Percentiles rank a stretch among this genome's conserved stretches.
Conservation (phyloP, 179 eudicot species). For the Heliamphora pulchella region DNA sequence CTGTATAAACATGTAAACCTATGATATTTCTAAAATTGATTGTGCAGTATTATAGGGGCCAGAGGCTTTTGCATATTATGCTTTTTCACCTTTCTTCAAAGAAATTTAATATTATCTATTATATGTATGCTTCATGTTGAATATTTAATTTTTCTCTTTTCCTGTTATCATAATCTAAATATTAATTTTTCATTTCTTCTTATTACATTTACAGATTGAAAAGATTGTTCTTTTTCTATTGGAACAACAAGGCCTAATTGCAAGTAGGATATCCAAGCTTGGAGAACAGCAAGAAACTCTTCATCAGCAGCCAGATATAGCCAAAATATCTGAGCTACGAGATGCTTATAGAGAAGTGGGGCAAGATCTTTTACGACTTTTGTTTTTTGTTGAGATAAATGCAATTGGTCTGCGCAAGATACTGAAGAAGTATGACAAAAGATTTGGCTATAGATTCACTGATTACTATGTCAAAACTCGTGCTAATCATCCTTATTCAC, state of each 20-base stretch:
- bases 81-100: neutral
- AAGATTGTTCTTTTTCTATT: constrained; percentile 52
- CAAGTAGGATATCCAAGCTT: constrained; percentile 55
- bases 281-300: constrained; percentile 51
- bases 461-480: constrained; percentile 84
- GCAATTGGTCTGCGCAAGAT: constrained; percentile 81
- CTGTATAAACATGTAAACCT: neutral
- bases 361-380: constrained; percentile 58
- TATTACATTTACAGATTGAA: constrained; percentile 36
- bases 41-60: neutral
- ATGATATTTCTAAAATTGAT: neutral
- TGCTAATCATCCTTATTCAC: constrained; percentile 83
- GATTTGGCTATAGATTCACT: constrained; percentile 63
- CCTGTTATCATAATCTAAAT: neutral
- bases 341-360: constrained; percentile 69
- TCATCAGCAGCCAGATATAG: constrained; percentile 46
- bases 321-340: constrained; percentile 46
- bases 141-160: neutral
- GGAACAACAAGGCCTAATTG: constrained; percentile 76
- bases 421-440: constrained; percentile 80
- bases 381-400: constrained; percentile 64
- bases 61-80: neutral
- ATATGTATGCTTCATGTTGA: neutral
- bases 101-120: neutral
- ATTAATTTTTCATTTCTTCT: neutral